These are phyloP conservation scores for Phalaenopsis aphrodite DNA, from an alignment of 106 monocot genomes.

Conservation along the genomic window DNA sequence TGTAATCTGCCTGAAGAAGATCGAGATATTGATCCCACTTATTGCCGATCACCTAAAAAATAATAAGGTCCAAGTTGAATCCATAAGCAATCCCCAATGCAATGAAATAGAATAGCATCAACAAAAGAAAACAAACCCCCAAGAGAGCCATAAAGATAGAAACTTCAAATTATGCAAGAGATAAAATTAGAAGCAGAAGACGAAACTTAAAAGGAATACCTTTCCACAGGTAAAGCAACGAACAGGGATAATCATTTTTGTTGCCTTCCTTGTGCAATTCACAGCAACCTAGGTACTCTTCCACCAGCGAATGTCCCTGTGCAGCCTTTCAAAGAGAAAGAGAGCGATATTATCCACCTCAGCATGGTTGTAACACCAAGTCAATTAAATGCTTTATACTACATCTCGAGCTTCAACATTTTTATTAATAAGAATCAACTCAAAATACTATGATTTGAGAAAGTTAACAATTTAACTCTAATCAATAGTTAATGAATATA, in stretches of 20 bases:
- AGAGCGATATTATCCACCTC: too few species aligned
- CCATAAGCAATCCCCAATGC: neutral
- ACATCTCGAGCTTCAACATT: too few species aligned
- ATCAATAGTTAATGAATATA: too few species aligned
- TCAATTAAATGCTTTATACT: too few species aligned
- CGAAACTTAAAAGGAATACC: conserved; percentile 6
- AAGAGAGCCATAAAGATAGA: neutral
- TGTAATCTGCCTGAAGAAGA: conserved; percentile 53
- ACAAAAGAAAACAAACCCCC: neutral
- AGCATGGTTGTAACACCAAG: too few species aligned
- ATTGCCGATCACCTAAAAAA: conserved; percentile 48
- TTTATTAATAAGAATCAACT: too few species aligned
- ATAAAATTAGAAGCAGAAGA: neutral
- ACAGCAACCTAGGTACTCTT: neutral
- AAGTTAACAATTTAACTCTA: too few species aligned
- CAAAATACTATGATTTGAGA: too few species aligned
- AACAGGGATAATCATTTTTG: conserved; percentile 71
- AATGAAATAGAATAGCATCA: neutral
- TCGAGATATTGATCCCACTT: conserved; percentile 63
- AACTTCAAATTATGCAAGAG: neutral
- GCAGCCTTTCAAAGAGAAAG: neutral
- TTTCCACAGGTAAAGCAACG: conserved; percentile 84
- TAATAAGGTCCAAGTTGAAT: neutral
- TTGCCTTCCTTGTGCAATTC: neutral
- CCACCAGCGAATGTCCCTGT: neutral